These are phyloP conservation scores for Podochytrium sp. DNA, from an alignment of 192 early-diverging fungal species.

Conservation along the genomic window DNA sequence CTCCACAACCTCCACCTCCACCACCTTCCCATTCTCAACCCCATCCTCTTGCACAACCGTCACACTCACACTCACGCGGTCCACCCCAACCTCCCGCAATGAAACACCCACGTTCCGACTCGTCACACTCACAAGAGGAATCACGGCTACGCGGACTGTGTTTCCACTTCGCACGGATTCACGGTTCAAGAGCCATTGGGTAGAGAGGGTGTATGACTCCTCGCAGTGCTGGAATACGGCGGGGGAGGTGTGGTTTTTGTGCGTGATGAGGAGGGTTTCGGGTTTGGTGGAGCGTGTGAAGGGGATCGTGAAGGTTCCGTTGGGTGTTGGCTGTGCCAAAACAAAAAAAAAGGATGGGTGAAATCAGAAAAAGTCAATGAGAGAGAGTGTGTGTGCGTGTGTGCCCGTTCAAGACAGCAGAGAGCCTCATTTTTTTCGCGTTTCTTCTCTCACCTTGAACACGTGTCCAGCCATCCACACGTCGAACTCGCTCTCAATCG, in stretches of 20 bases:
- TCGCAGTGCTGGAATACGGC: background rate
- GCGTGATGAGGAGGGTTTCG: slow-evolving; percentile 3
- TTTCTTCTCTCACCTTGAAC: background rate
- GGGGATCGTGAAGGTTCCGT: slow-evolving; percentile 5
- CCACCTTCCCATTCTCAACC: slow-evolving; percentile 1
- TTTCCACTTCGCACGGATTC: slow-evolving; percentile 20
- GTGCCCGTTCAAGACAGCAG: background rate
- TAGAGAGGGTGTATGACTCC: background rate
- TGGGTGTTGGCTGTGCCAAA: background rate
- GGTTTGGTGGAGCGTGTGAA: background rate
- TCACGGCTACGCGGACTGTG: slow-evolving; percentile 8
- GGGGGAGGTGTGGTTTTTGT: slow-evolving; percentile 12
- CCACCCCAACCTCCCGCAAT: background rate
- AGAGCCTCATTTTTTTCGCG: background rate
- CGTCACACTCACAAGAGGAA: background rate
- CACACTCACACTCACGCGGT: background rate
- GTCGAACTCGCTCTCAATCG: background rate
- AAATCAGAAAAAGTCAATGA: background rate
- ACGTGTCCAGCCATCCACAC: slow-evolving; percentile 8
- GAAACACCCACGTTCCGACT: background rate
- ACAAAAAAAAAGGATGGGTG: background rate
- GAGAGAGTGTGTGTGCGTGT: background rate
- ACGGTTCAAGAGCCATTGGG: slow-evolving; percentile 15
- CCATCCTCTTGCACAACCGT: slow-evolving; percentile 6
- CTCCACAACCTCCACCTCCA: background rate